A percentile compares a stretch with the other conserved stretches of the same genome.
phyloP scores from a whole-genome alignment of 495 filamentous ascomycete genomes.

The Annulohypoxylon maeteangense region DNA sequence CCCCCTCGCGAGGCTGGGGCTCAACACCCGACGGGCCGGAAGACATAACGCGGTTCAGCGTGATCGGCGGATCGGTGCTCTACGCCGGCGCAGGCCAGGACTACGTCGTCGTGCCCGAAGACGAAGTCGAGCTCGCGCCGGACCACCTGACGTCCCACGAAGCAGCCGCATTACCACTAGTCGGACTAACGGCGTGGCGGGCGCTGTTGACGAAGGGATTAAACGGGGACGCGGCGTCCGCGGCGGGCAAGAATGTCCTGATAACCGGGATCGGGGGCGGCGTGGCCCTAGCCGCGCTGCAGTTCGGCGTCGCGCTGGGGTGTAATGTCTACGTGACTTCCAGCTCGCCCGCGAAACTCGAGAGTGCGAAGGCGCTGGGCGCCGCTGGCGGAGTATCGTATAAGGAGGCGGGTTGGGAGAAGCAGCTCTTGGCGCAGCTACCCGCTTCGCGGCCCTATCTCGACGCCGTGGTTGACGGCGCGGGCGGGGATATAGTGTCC shows the following conservation, averaged over 20 bases:
- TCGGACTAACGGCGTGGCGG: constrained; percentile 87
- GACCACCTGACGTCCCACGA: constrained; percentile 74
- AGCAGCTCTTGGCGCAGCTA: constrained; percentile 66
- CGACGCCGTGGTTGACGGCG: constrained; percentile 80
- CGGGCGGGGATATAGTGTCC: constrained; percentile 76
- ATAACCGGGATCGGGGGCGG: constrained; percentile 85
- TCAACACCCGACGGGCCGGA: constrained; percentile 78
- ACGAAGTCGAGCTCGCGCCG: constrained; percentile 79
- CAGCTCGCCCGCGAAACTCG: constrained; percentile 71
- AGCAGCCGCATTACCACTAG: constrained; percentile 82
- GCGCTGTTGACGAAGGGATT: constrained; percentile 77
- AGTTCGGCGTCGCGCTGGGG: constrained; percentile 74
- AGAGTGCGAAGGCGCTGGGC: constrained; percentile 69
- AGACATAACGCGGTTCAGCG: constrained; percentile 66
- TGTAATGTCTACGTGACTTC: constrained; percentile 76
- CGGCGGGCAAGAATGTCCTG: constrained; percentile 71
- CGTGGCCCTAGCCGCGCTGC: constrained; percentile 75
- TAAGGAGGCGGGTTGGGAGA: constrained; percentile 73
- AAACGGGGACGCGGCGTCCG: constrained; percentile 72
- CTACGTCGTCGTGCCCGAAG: constrained; percentile 71
- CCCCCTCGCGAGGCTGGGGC: constrained; percentile 80
- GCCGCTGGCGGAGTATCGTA: constrained; percentile 77
- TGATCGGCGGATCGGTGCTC: constrained; percentile 75
- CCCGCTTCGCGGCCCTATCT: constrained; percentile 68
- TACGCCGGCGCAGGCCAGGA: constrained; percentile 78